A percentile compares a stretch with the other conserved stretches of the same genome.
Conservation (phyloP, 306 rosid species). For the Cucurbita moschata region DNA sequence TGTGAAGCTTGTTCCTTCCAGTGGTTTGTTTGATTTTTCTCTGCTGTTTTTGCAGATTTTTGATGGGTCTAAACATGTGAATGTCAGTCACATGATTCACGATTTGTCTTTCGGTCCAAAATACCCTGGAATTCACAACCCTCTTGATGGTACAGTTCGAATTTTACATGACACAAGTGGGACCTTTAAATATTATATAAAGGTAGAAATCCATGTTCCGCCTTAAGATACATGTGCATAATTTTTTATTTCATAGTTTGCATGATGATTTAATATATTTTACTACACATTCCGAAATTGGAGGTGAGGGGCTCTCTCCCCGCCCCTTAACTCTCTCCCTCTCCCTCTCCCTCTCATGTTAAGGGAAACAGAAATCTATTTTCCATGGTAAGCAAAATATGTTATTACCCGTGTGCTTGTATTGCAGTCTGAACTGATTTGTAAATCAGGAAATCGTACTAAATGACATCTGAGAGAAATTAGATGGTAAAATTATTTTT, state of each 20-base stretch:
- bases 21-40: conserved; percentile 3
- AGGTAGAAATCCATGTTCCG: conserved; percentile 35
- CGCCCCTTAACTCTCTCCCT: background rate
- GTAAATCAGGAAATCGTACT: background rate
- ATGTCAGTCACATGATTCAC: conserved; percentile 78
- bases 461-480: no score
- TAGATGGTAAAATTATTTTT: background rate
- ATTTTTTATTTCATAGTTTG: background rate
- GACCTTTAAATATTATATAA: conserved; percentile 88
- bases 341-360: no score
- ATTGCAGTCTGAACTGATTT: background rate
- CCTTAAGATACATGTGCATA: background rate
- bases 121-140: conserved; percentile 96
- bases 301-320: background rate
- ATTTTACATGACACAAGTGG: conserved; percentile 73
- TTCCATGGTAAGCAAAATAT: background rate
- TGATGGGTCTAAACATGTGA: conserved; percentile 68
- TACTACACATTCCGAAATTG: background rate
- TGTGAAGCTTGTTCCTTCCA: background rate
- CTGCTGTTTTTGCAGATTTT: conserved; percentile 56
- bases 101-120: conserved; percentile 97
- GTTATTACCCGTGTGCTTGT: background rate
- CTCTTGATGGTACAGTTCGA: conserved; percentile 71
- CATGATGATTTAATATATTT: background rate
- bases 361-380: no score